phyloP scores from a whole-genome alignment of 2,329 filamentous ascomycete species.

The Anisogramma anomala region DNA sequence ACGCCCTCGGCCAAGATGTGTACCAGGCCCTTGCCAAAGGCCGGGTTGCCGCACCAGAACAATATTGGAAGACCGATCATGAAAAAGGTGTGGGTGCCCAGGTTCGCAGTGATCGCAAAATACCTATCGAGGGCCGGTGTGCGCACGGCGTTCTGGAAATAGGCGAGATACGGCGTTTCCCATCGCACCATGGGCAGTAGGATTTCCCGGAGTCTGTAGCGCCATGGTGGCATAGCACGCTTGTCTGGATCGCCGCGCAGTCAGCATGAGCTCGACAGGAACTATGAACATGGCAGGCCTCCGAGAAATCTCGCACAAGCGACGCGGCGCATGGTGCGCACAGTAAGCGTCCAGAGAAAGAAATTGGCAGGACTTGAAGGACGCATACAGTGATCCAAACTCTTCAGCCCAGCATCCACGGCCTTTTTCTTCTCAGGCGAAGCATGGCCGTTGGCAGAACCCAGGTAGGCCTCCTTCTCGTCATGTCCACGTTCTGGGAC shows the following conservation, averaged over 20 bases:
- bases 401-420: slow-evolving; percentile 66
- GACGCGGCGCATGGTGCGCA: neutral
- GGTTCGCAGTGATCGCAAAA: slow-evolving; percentile 91
- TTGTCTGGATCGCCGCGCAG: slow-evolving; percentile 47
- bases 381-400: slow-evolving; percentile 62
- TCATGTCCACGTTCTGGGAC: slow-evolving; percentile 12
- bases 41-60: slow-evolving; percentile 90
- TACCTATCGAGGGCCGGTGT: slow-evolving; percentile 84
- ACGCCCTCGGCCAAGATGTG: slow-evolving; percentile 70
- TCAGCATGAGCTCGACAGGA: slow-evolving; percentile 4
- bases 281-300: neutral
- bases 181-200: slow-evolving; percentile 79
- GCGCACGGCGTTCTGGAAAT: slow-evolving; percentile 68
- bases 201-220: slow-evolving; percentile 70
- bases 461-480: slow-evolving; percentile 25
- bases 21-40: slow-evolving; percentile 68
- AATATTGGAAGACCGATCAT: slow-evolving; percentile 90
- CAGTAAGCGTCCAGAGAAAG: slow-evolving; percentile 4
- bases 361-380: too few relatives aligned
- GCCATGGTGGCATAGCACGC: slow-evolving; percentile 73
- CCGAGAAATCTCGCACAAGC: neutral
- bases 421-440: slow-evolving; percentile 19
- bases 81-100: slow-evolving; percentile 97
- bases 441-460: slow-evolving; percentile 6
- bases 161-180: slow-evolving; percentile 91